Percentiles rank a stretch among this genome's conserved stretches.
phyloP scores from a whole-genome alignment of 345 rosid genomes.

The Brassica nigra region DNA sequence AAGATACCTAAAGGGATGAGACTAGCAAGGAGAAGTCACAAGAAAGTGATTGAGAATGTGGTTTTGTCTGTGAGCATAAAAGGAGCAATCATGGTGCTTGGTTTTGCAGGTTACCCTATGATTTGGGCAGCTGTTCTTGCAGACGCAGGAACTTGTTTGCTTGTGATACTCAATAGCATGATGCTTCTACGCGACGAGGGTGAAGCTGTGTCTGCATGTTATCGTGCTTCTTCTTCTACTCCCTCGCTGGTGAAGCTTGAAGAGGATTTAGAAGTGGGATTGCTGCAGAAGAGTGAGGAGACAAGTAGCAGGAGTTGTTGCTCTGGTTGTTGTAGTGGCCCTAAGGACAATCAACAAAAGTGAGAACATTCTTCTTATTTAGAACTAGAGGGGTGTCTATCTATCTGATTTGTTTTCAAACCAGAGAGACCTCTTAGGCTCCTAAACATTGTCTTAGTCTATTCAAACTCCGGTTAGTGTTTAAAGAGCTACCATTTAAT shows the following conservation, averaged over 20 bases:
- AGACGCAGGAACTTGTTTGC: constrained; percentile 83
- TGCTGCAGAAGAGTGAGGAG: constrained; percentile 26
- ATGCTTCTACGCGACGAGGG: constrained; percentile 46
- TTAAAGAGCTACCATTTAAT: too few relatives aligned
- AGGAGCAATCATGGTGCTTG: constrained; percentile 65
- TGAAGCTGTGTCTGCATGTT: constrained; percentile 23
- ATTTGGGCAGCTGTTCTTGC: constrained; percentile 94
- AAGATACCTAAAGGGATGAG: constrained; percentile 64
- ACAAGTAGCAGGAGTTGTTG: constrained; percentile 27
- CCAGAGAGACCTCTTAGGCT: not conserved
- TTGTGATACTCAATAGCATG: constrained; percentile 88
- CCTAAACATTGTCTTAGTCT: not conserved
- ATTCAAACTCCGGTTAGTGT: too few relatives aligned
- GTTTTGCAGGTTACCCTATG: constrained; percentile 73
- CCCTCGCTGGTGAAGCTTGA: constrained; percentile 13
- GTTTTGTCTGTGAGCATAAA: constrained; percentile 62
- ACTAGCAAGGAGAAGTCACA: constrained; percentile 59
- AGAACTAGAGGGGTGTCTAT: not conserved
- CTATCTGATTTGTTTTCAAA: not conserved
- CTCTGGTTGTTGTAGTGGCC: constrained; percentile 14
- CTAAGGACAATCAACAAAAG: constrained; percentile 2
- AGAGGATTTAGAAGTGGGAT: constrained; percentile 33
- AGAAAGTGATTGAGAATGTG: constrained; percentile 71
- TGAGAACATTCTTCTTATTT: not conserved
- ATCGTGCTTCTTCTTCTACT: constrained; percentile 21